Base-by-base conservation (phyloP, 352 stramenopile species). In the Albugo laibachii region DNA sequence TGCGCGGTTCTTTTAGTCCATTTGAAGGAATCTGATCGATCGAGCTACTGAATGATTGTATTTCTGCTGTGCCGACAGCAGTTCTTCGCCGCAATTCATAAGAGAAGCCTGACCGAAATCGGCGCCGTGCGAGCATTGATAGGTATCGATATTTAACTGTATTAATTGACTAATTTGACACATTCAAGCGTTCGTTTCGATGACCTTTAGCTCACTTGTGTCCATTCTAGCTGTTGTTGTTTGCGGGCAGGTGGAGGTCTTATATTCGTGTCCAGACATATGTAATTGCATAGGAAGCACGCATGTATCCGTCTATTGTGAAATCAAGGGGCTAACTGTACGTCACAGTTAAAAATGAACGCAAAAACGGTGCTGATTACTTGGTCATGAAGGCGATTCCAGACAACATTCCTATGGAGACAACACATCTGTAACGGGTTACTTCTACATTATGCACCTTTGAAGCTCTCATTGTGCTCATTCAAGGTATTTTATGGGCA, bases 221-320 rank as follows among this genome's bases (percentile, higher is more conserved):
- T 31, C 24, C 3, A 3, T 31, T 31, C 8, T 31, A 8, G 8
- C 24, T 31, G 24, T 8, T 31, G 24, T 31, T 31, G 3, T 31
- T n/a, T n/a, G n/a, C 3, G 24, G 24, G 24, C 24, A 31, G 3
- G 24, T 31, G 24, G 24, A 31, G 24, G 24, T 31, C 8, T 3
- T 31, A 3, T 31, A 31, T 31, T 31, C 53, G 15, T 86, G 70
- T 24, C 73, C 76, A 11, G 54, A 50, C 0, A 56, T 62, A 18
- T 86, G 73, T 21, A 57, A 75, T 27, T 89, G 76, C 55, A 73
- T 83, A 36, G 72, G 72, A 18, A 55, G 58, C n/a, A 57, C 61
- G 19, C 66, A 70, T 19, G 61, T 85, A 15, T 72, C 69, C 13
- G 75, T 88, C 11, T 78, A 83, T 53, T 85, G 76, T 48, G 72